Evolutionary conservation across 1,284 basidiomycete species (phyloP), one percentile per base, ranked within the genome.

Genomic region (Malassezia obtusa): DNA sequence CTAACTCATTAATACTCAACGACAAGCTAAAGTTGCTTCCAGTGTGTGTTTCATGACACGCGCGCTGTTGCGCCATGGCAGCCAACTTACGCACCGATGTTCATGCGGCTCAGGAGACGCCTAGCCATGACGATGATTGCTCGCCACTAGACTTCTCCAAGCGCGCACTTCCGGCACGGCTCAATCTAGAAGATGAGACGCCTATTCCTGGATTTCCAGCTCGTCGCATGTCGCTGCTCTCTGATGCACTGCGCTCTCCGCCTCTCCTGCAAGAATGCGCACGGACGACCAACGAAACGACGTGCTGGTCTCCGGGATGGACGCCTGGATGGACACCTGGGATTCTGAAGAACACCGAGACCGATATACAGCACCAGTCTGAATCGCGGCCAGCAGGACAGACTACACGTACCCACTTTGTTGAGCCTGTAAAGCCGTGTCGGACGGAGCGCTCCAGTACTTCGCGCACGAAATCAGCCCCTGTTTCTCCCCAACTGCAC

Each of bases 71-170:
- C 21, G 38, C 12, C 38, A 6, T 39, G 21, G 38, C 15, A 17
- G 17, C 21, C 35, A 17, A 21, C 26, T 21, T 10, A 12, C 21
- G 17, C 14, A 17, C 8, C 3, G 7, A 21, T 4, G 14, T 21
- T 6, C 2, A 6, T 43, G 3, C 24, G 24, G 15, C 24, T 21
- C 10, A 8, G 9, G 19, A 7, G 40, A 4, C 24, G 19, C n/a
- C 24, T 5, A 25, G 14, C 19, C 17, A 43, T 19, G 30, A 11
- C n/a, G 40, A 14, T 8, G 40, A 43, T n/a, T 11, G 17, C 6
- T 30, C 43, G 28, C 43, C 43, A 12, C 43, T 45, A n/a, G 43
- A 45, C 25, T 45, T 45, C n/a, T 31, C 43, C 17, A 45, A 45
- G 24, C 43, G 43, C 26, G 12, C 24, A 10, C 17, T 45, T 9